Evolutionary conservation across 2,329 filamentous ascomycete species (phyloP).

Genomic region (Beauveria sp.): DNA sequence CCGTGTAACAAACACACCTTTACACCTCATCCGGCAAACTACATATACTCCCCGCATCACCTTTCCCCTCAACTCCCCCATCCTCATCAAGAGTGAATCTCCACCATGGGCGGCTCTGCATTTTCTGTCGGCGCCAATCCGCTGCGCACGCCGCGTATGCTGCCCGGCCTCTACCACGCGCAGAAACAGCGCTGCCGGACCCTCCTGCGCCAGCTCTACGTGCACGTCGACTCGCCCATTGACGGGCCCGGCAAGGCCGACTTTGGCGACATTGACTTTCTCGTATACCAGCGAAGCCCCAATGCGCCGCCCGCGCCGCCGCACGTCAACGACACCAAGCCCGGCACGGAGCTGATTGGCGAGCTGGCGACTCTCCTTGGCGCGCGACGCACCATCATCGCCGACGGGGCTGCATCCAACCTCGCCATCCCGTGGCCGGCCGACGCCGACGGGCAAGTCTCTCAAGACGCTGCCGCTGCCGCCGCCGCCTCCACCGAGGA

Average conservation of each 20-base stretch:
- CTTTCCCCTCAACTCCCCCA: neutral
- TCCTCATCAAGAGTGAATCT: neutral
- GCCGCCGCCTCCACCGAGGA: neutral
- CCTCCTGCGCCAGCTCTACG: constrained; percentile 44
- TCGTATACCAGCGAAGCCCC: constrained; percentile 38
- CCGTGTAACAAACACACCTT: neutral
- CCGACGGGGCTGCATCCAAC: constrained; percentile 25
- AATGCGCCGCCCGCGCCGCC: constrained; percentile 11
- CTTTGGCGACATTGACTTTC: constrained; percentile 67
- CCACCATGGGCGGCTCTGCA: constrained; percentile 56
- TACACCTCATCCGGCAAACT: neutral
- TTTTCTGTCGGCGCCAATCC: constrained; percentile 41
- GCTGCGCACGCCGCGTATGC: constrained; percentile 60
- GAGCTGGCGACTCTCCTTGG: constrained; percentile 28
- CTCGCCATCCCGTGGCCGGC: constrained; percentile 51
- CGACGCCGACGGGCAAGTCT: constrained; percentile 12
- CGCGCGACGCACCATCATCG: constrained; percentile 32
- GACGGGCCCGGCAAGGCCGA: constrained; percentile 62
- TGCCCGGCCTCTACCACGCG: constrained; percentile 43
- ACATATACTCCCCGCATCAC: neutral
- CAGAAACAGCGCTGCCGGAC: constrained; percentile 39
- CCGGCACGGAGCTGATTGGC: constrained; percentile 23
- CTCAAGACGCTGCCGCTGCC: neutral
- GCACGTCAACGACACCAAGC: neutral
- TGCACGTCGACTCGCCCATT: constrained; percentile 49